Conservation (phyloP, 148 eudicot genomes). For the Bassia scoparia region DNA sequence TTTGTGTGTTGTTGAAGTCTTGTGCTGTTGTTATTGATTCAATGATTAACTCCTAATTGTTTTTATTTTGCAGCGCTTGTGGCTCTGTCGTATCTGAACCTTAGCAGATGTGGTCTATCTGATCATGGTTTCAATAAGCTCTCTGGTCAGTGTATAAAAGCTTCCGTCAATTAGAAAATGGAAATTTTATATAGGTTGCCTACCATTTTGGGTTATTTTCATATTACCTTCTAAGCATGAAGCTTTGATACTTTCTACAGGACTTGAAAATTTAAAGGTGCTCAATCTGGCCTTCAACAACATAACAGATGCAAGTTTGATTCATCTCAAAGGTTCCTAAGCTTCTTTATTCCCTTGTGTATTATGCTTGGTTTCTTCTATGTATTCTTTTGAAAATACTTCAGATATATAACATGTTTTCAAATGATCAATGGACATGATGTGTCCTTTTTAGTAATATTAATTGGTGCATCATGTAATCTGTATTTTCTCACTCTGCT, state of each 20-base stretch:
- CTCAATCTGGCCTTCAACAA: constrained; percentile 87
- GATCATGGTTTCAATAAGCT: constrained; percentile 78
- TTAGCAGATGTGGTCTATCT: constrained; percentile 77
- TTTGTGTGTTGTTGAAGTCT: background rate
- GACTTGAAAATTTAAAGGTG: constrained; percentile 60
- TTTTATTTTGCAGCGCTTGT: constrained; percentile 55
- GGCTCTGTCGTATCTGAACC: constrained; percentile 71
- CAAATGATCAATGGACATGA: background rate
- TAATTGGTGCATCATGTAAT: background rate
- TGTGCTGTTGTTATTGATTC: constrained; percentile 3
- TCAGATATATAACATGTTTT: background rate
- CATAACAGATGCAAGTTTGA: constrained; percentile 69
- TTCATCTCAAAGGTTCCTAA: constrained; percentile 65
- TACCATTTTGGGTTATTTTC: background rate
- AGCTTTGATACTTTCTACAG: constrained; percentile 33
- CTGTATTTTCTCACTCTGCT: background rate
- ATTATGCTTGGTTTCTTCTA: background rate
- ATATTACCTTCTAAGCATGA: background rate
- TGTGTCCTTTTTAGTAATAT: background rate
- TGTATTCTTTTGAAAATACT: background rate
- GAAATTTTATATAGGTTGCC: background rate
- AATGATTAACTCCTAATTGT: background rate
- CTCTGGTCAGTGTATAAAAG: constrained; percentile 46
- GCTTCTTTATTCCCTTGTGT: constrained; percentile 3
- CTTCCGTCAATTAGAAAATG: constrained; percentile 2